A percentile compares a stretch with the other conserved stretches of the same genome.
phyloP scores from a whole-genome alignment of 2,329 filamentous ascomycete genomes.

The Mycosphaerella arachidis region DNA sequence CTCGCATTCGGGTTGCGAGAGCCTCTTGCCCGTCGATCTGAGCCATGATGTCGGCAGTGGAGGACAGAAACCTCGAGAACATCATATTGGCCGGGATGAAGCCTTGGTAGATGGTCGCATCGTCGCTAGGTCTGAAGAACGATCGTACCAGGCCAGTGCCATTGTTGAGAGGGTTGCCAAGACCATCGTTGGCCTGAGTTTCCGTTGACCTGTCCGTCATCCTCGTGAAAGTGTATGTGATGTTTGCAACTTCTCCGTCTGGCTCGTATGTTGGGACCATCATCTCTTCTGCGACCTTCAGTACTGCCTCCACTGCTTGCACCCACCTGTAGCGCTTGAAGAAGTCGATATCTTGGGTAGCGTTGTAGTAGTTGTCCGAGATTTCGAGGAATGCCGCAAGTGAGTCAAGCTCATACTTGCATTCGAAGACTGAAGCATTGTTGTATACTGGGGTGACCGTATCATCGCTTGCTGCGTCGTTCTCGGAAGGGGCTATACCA shows the following conservation, averaged over 20 bases:
- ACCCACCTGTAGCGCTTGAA: constrained; percentile 48
- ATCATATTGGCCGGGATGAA: constrained; percentile 61
- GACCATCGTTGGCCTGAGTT: constrained; percentile 50
- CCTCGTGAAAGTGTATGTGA: constrained; percentile 47
- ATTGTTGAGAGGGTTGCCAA: constrained; percentile 47
- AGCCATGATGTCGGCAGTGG: constrained; percentile 51
- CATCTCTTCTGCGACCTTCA: constrained; percentile 45
- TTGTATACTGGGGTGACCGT: constrained; percentile 41
- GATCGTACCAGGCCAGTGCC: constrained; percentile 48
- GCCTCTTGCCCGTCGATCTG: constrained; percentile 44
- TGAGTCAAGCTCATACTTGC: constrained; percentile 53
- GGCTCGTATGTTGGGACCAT: constrained; percentile 46
- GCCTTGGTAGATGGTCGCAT: constrained; percentile 47
- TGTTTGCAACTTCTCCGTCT: constrained; percentile 41
- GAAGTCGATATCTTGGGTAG: constrained; percentile 45
- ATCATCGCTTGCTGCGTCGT: constrained; percentile 39
- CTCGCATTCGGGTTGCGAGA: constrained; percentile 54
- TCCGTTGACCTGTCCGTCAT: constrained; percentile 43
- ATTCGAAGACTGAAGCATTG: constrained; percentile 46
- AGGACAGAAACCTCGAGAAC: constrained; percentile 61
- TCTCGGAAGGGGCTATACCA: constrained; percentile 37
- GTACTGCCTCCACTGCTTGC: constrained; percentile 41
- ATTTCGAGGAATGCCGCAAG: constrained; percentile 50
- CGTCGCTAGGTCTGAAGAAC: constrained; percentile 49
- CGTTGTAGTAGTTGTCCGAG: constrained; percentile 47